Evolutionary conservation across 208 protist species (phyloP).

Genomic region (Novymonas esmeraldas): DNA sequence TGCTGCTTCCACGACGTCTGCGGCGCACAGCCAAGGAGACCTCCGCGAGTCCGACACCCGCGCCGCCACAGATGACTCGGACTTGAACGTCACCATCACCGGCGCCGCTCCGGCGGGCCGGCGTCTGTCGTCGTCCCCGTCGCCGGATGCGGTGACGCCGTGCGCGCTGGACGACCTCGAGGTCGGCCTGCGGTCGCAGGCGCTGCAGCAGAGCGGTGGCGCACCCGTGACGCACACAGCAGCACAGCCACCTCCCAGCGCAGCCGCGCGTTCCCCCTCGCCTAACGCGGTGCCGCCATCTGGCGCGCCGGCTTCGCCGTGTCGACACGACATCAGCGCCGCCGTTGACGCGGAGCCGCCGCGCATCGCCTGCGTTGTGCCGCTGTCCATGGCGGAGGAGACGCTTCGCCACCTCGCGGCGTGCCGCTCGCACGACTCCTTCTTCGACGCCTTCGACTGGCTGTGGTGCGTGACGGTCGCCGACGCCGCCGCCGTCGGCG

Average conservation of each 20-base stretch:
- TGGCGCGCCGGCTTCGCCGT: neutral
- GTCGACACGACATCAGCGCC: constrained; percentile 35
- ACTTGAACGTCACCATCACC: constrained; percentile 48
- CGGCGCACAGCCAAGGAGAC: neutral
- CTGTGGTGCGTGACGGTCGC: constrained; percentile 78
- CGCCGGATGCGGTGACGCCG: neutral
- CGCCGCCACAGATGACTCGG: constrained; percentile 23
- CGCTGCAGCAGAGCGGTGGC: neutral
- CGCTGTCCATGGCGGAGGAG: constrained; percentile 26
- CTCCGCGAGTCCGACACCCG: constrained; percentile 2
- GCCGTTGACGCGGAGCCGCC: constrained; percentile 43
- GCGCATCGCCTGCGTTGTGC: constrained; percentile 39
- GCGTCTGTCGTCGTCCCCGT: neutral
- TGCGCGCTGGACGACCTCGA: constrained; percentile 30
- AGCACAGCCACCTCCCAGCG: neutral
- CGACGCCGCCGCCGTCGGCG: constrained; percentile 35
- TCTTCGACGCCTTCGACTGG: constrained; percentile 64
- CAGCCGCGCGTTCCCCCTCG: neutral
- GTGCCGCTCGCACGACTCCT: constrained; percentile 56
- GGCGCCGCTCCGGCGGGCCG: constrained; percentile 18
- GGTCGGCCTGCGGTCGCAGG: constrained; percentile 6
- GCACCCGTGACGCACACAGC: neutral
- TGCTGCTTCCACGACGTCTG: too few species aligned
- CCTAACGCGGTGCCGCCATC: too few species aligned
- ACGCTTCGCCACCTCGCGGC: constrained; percentile 42